Percentiles rank a stretch among this genome's conserved stretches.
phyloP scores from a whole-genome alignment of 768 basidiomycete species.

The Hypholoma sublateritium region DNA sequence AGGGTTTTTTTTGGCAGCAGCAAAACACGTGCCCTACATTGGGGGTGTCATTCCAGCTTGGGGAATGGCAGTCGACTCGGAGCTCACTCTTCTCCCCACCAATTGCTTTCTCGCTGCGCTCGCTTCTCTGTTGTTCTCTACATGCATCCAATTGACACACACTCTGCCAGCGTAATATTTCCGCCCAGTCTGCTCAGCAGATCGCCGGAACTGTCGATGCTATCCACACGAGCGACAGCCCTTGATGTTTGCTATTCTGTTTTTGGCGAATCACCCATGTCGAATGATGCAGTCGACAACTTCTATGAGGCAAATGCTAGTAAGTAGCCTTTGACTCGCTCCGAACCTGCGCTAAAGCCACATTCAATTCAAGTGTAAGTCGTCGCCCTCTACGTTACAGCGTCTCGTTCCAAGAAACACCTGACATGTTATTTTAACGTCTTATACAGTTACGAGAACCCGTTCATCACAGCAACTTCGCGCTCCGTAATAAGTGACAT shows the following conservation, averaged over 20 bases:
- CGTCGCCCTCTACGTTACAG: background rate
- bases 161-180: constrained; percentile 17
- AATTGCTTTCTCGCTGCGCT: background rate
- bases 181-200: constrained; percentile 18
- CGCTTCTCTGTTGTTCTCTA: background rate
- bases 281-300: constrained; percentile 53
- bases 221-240: constrained; percentile 54
- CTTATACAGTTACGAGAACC: constrained; percentile 69
- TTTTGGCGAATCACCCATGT: constrained; percentile 55
- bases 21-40: background rate
- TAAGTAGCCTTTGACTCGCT: constrained; percentile 30
- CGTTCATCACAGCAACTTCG: constrained; percentile 72
- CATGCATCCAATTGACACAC: constrained; percentile 16
- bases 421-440: constrained; percentile 15
- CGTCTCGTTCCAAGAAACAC: background rate
- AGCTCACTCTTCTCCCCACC: background rate
- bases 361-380: constrained; percentile 38
- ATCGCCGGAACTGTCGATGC: constrained; percentile 34
- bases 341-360: constrained; percentile 15
- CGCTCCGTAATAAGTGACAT: constrained; percentile 73
- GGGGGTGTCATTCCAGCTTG: background rate
- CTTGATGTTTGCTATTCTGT: constrained; percentile 71
- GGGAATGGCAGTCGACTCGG: background rate
- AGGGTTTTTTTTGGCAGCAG: background rate
- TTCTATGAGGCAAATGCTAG: constrained; percentile 75